Evolutionary conservation across 129 eudicot species (phyloP), one percentile per base, ranked within the genome.

Genomic region (Arctium lappa): DNA sequence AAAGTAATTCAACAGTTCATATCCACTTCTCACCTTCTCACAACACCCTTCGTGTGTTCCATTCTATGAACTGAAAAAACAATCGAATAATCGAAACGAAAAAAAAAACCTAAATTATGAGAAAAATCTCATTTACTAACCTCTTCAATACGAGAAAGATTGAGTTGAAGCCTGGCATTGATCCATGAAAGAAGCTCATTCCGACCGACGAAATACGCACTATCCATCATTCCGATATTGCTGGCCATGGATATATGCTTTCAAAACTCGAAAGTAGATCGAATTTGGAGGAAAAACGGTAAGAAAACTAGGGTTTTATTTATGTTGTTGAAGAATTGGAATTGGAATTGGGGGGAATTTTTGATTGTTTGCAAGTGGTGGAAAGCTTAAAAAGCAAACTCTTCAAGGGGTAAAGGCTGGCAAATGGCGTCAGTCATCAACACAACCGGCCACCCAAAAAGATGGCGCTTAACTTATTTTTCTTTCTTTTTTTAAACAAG

Each of bases 151-250:
- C 96, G 96, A 80, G 98, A 88, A 78, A 95, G 97, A 91, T 88
- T 91, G 79, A 95, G 97, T 50, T 90, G 98, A 78, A 95, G 94
- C 27, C 91, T 84, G 48, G 85, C 91, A 74, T 95, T 95, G 83
- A 95, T 90, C 99, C 99, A 95, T 0, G 94, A 73, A 10, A 95
- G 86, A 79, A 95, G 88, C 86, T 93, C 99, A 79, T 91, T 93
- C 85, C 99, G 86, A 10, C 99, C 99, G 73, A 95, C 99, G 37
- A 95, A 95, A 82, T 95, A 95, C 4, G 99, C 99, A 74, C 98
- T 85, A 31, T 95, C 98, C 99, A 95, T 95, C 81, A 93, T 95
- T 82, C 99, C 99, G 8, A 95, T 93, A 42, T 91, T 95, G 62
- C 91, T 79, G 30, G 99, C 94, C 99, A 95, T 94, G 33, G 56